Evolutionary conservation across 1,284 basidiomycete genomes (phyloP), one percentile per base, ranked within the genome.

Genomic region (Leccinum huronense): DNA sequence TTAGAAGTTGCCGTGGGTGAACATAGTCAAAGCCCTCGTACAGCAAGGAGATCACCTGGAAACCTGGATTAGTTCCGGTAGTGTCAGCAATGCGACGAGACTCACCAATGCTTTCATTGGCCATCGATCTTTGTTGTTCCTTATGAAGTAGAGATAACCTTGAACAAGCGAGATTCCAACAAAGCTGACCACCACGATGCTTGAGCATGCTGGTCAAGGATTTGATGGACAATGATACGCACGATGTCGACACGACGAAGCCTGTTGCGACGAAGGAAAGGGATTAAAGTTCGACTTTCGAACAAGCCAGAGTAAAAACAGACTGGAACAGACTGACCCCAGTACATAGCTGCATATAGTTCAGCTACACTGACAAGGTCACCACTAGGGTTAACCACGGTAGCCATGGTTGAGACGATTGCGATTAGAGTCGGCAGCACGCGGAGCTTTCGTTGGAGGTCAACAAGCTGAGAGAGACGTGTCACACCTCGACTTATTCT

Each of bases 91-190:
- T n/a, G 31, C 7, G 6, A 48, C 14, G 33, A 45, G 11, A 54
- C 68, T 59, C 57, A 70, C 69, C 16, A 70, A 42, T 56, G 66
- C 62, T 42, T 63, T 70, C 27, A 60, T 66, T 45, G 63, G n/a
- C 63, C 60, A 60, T n/a, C 63, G 62, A 59, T 70, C 70, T 3
- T 63, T 66, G 57, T 64, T 70, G 34, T 68, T 57, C 19, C 16
- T 60, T 56, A 56, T 66, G 62, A 70, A 70, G 55, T 71, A 70
- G 30, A 70, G 56, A 36, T 71, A 70, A 13, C 70, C 69, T 64
- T 70, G 69, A 23, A 70, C 69, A 27, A 70, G 59, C n/a, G 69
- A 70, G 38, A 70, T 71, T 10, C 69, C 70, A 27, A 70, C 70
- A 14, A 71, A 60, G 38, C 69, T 70, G 13, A 10, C 2, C n/a